A percentile compares a stretch with the other conserved stretches of the same genome.
Conservation (phyloP, 352 stramenopile genomes). For the Plasmopara halstedii region DNA sequence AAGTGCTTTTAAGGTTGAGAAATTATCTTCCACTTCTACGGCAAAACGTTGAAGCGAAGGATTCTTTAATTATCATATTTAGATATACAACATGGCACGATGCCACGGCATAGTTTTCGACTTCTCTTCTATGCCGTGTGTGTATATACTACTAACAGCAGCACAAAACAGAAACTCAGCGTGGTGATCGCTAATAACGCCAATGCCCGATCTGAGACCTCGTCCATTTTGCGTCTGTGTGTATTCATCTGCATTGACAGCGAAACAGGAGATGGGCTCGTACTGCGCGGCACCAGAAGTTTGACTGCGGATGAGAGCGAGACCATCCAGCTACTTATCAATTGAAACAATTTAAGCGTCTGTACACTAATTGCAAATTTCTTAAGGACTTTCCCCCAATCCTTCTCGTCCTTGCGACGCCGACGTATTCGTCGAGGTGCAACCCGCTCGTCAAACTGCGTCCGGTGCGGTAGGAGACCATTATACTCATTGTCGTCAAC, state of each 20-base stretch:
- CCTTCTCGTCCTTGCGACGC: slow-evolving; percentile 35
- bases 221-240: slow-evolving; percentile 22
- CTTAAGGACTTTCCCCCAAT: slow-evolving; percentile 25
- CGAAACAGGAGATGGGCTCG: slow-evolving; percentile 7
- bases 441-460: slow-evolving; percentile 14
- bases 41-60: background rate
- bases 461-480: slow-evolving; percentile 9
- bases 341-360: slow-evolving; percentile 23
- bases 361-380: slow-evolving; percentile 19
- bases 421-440: slow-evolving; percentile 22
- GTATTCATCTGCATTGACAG: slow-evolving; percentile 17
- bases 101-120: background rate
- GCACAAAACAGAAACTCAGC: slow-evolving; percentile 21
- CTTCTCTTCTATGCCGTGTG: slow-evolving; percentile 13
- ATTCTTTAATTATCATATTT: background rate
- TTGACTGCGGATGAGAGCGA: slow-evolving; percentile 20
- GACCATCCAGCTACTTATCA: slow-evolving; percentile 18
- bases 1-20: slow-evolving; percentile 30
- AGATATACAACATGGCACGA: background rate
- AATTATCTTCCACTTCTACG: background rate
- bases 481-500: slow-evolving; percentile 15
- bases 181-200: slow-evolving; percentile 25
- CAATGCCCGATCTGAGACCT: slow-evolving; percentile 28
- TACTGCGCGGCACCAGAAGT: slow-evolving; percentile 6
- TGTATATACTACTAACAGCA: slow-evolving; percentile 27